phyloP scores from a whole-genome alignment of 208 protist genomes.

The Acanthamoeba castellanii region DNA sequence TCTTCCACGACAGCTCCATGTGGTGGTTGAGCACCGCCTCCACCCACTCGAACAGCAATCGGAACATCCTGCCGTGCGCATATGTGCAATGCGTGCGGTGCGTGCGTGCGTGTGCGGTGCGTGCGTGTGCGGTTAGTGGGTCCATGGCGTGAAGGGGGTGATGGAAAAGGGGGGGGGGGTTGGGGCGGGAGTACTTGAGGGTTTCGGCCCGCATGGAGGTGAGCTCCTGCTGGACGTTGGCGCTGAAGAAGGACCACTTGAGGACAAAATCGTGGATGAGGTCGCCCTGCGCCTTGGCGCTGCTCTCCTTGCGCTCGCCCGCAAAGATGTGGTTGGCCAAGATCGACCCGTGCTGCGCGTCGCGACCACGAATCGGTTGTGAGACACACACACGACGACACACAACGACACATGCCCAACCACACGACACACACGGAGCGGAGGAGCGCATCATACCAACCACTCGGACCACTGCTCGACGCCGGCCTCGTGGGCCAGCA shows the following conservation, averaged over 20 bases:
- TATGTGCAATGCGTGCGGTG: too few species aligned
- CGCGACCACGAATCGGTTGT: not conserved
- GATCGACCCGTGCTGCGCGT: not conserved
- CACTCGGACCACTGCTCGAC: conserved; percentile 21
- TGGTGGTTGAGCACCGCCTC: conserved; percentile 47
- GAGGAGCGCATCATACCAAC: not conserved
- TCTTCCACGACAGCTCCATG: conserved; percentile 57
- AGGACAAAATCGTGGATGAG: conserved; percentile 28
- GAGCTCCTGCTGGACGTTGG: conserved; percentile 21
- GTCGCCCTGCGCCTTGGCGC: conserved; percentile 30
- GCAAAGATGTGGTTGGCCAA: conserved; percentile 27
- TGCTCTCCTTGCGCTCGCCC: conserved; percentile 25
- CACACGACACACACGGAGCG: not conserved
- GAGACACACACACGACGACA: too few species aligned
- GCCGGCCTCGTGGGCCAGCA: conserved; percentile 8
- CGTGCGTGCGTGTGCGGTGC: too few species aligned
- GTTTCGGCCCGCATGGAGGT: conserved; percentile 36
- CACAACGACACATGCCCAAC: too few species aligned
- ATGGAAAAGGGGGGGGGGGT: not conserved
- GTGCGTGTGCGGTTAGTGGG: too few species aligned
- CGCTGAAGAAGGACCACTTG: conserved; percentile 39
- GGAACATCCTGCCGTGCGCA: not conserved
- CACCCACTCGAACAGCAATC: conserved; percentile 47
- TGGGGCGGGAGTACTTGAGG: not conserved
- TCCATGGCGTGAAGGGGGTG: not conserved